Evolutionary conservation across 2,329 filamentous ascomycete species (phyloP).

Genomic region (Teratosphaeria pseudoeucalypti): DNA sequence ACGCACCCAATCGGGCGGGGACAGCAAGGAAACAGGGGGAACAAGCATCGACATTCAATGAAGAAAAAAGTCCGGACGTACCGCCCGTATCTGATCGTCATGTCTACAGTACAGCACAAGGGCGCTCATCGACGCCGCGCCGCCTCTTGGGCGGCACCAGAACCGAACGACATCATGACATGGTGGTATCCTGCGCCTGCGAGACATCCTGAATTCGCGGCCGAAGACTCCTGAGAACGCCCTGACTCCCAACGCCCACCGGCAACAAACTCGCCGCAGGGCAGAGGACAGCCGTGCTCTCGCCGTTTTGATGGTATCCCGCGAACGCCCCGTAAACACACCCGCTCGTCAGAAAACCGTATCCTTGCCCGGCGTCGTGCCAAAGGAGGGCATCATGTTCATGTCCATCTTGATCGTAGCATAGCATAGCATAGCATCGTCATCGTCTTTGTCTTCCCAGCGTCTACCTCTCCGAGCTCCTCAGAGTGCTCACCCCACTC

Average conservation of each 20-base stretch:
- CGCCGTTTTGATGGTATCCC: background rate
- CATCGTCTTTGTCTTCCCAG: background rate
- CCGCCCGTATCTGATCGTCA: too few species aligned
- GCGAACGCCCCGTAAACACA: background rate
- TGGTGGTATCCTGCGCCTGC: too few species aligned
- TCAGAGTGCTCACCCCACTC: background rate
- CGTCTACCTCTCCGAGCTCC: background rate
- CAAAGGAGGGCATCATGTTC: background rate
- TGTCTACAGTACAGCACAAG: too few species aligned
- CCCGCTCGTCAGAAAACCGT: background rate
- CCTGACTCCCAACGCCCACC: background rate
- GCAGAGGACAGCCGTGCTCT: background rate
- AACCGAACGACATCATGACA: too few species aligned
- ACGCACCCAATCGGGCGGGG: too few species aligned
- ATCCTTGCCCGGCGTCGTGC: background rate
- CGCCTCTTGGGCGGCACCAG: too few species aligned
- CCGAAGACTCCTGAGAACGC: too few species aligned
- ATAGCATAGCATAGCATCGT: background rate
- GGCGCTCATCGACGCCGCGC: too few species aligned
- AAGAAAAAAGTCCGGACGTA: too few species aligned
- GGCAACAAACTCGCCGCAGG: background rate
- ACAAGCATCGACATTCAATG: too few species aligned
- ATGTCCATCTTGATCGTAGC: background rate
- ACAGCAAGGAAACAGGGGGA: too few species aligned
- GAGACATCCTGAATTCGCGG: too few species aligned